phyloP scores from a whole-genome alignment of 495 filamentous ascomycete genomes.

The Hyaloscypha bicolor region DNA sequence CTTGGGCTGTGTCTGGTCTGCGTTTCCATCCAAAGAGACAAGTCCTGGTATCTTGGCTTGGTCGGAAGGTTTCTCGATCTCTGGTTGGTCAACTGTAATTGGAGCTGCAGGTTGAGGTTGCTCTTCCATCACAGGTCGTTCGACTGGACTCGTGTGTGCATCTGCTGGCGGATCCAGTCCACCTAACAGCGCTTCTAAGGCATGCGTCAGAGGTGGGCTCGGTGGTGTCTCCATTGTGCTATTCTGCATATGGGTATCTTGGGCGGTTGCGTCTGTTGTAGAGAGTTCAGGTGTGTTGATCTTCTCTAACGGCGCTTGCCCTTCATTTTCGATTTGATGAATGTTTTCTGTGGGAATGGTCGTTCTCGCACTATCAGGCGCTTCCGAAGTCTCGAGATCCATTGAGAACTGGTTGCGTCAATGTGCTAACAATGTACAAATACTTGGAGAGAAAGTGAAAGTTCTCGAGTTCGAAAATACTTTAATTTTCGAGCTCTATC shows the following conservation, averaged over 20 bases:
- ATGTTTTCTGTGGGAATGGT: conserved; percentile 5
- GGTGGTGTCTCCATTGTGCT: conserved; percentile 1
- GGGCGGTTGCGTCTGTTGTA: background rate
- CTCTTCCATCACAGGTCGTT: background rate
- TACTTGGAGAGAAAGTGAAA: background rate
- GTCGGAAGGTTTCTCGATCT: background rate
- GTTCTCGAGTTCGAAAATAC: conserved; percentile 12
- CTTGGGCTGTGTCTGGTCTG: background rate
- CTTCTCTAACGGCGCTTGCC: background rate
- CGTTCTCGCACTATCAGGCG: conserved; percentile 15
- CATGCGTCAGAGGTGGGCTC: conserved; percentile 40
- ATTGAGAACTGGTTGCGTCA: conserved; percentile 22
- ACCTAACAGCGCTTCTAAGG: conserved; percentile 48
- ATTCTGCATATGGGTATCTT: conserved; percentile 14
- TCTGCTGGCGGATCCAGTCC: conserved; percentile 34
- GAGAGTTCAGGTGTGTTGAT: background rate
- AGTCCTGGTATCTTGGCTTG: background rate
- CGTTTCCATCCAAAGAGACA: background rate
- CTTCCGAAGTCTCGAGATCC: conserved; percentile 22
- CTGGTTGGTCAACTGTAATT: background rate
- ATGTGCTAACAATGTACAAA: conserved; percentile 15
- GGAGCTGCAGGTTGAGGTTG: background rate
- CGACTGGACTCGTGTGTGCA: background rate
- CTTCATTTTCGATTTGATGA: background rate
- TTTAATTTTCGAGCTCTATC: background rate